Percentiles rank a stretch among this genome's conserved stretches.
phyloP scores from a whole-genome alignment of 345 rosid species.

The Boechera retrofracta region DNA sequence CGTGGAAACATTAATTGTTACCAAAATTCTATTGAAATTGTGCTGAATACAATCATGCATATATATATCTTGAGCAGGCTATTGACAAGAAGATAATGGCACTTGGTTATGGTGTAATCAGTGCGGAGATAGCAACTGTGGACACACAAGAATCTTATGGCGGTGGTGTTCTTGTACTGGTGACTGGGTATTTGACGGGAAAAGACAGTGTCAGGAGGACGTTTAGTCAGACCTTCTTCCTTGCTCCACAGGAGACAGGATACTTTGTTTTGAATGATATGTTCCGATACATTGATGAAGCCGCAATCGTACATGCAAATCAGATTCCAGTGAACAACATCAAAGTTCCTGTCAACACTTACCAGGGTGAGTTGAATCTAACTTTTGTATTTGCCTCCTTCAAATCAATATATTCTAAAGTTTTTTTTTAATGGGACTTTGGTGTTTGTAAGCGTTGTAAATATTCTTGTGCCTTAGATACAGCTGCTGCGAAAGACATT shows the following conservation, averaged over 20 bases:
- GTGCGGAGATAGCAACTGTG: conserved; percentile 70
- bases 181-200: conserved; percentile 80
- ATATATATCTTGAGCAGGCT: conserved; percentile 56
- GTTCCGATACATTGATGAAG: conserved; percentile 70
- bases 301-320: conserved; percentile 25
- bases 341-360: conserved; percentile 45
- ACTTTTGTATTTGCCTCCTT: conserved; percentile 1
- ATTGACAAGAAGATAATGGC: conserved; percentile 82
- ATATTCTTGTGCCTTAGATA: conserved; percentile 41
- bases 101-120: conserved; percentile 57
- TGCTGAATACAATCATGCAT: conserved; percentile 5
- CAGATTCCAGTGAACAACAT: conserved; percentile 38
- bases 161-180: conserved; percentile 76
- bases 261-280: conserved; percentile 96
- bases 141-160: conserved; percentile 79
- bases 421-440: background rate
- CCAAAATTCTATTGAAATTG: background rate
- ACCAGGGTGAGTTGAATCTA: conserved; percentile 48
- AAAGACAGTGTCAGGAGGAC: conserved; percentile 58
- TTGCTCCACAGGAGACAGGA: conserved; percentile 94
- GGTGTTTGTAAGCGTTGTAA: conserved; percentile 1
- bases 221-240: conserved; percentile 83
- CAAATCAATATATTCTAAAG: background rate
- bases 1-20: conserved; percentile 13
- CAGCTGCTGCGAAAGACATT: conserved; percentile 31